phyloP scores from a whole-genome alignment of 257 asterid species.

The Coffea eugenioides region DNA sequence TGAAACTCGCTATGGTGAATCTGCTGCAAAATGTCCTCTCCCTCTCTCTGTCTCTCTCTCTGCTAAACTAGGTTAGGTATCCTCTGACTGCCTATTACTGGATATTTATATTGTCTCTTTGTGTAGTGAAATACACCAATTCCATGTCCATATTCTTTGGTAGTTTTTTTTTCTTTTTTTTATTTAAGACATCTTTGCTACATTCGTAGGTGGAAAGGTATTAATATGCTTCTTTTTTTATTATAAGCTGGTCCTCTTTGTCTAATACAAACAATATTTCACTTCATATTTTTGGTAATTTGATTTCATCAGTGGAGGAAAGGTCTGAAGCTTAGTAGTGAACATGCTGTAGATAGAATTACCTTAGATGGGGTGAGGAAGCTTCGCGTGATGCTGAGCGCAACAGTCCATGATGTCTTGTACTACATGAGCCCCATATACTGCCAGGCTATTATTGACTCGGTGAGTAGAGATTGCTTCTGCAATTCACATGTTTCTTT shows the following conservation, averaged over 20 bases:
- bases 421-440: conserved; percentile 98
- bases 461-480: conserved; percentile 46
- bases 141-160: not conserved
- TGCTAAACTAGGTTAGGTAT: not conserved
- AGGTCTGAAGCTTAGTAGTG: conserved; percentile 88
- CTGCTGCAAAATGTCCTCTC: not conserved
- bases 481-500: conserved; percentile 6
- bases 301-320: conserved; percentile 81
- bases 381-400: conserved; percentile 87
- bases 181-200: not conserved
- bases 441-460: conserved; percentile 92
- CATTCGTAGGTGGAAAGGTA: not conserved
- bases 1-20: not conserved
- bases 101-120: not conserved
- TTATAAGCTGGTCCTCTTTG: not conserved
- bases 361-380: conserved; percentile 97
- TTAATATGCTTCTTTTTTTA: not conserved
- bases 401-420: conserved; percentile 95
- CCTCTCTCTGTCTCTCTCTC: not conserved
- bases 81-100: not conserved
- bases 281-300: not conserved
- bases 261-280: not conserved
- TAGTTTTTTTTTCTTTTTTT: not conserved
- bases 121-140: not conserved
- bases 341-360: conserved; percentile 81